Evolutionary conservation across 2,329 filamentous ascomycete genomes (phyloP).

Genomic region (Colletotrichum siamense): DNA sequence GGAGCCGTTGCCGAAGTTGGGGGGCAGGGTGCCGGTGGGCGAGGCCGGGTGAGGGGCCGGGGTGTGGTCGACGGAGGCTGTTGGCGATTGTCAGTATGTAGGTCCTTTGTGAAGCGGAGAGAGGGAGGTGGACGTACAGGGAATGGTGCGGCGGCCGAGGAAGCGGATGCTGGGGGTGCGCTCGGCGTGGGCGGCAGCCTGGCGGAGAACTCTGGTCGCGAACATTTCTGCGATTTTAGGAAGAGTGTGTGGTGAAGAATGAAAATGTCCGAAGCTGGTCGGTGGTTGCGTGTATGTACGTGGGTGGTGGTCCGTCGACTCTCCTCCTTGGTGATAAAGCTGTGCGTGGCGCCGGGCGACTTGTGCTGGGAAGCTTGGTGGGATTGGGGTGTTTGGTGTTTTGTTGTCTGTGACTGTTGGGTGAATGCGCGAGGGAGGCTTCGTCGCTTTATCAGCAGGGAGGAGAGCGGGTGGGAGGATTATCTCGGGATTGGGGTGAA

Average conservation of each 20-base stretch:
- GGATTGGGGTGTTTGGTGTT: not conserved
- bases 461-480: constrained; percentile 10
- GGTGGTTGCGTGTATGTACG: not conserved
- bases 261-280: not conserved
- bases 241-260: not conserved
- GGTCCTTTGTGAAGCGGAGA: not conserved
- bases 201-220: constrained; percentile 60
- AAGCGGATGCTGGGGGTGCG: constrained; percentile 68
- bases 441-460: constrained; percentile 18
- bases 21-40: constrained; percentile 68
- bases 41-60: constrained; percentile 77
- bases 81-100: constrained; percentile 23
- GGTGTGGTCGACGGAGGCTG: constrained; percentile 75
- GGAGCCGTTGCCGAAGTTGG: constrained; percentile 45
- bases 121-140: constrained; percentile 49
- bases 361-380: not conserved
- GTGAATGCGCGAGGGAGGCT: not conserved
- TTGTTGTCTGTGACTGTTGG: not conserved
- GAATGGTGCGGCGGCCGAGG: constrained; percentile 64
- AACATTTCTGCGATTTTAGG: constrained; percentile 51
- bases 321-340: constrained; percentile 20
- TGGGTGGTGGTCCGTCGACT: not conserved
- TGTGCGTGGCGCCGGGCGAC: constrained; percentile 5
- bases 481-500: not conserved
- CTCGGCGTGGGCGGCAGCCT: constrained; percentile 64